Evolutionary conservation across 2,329 filamentous ascomycete species (phyloP).

Genomic region (Endoconidiophora laricicola): DNA sequence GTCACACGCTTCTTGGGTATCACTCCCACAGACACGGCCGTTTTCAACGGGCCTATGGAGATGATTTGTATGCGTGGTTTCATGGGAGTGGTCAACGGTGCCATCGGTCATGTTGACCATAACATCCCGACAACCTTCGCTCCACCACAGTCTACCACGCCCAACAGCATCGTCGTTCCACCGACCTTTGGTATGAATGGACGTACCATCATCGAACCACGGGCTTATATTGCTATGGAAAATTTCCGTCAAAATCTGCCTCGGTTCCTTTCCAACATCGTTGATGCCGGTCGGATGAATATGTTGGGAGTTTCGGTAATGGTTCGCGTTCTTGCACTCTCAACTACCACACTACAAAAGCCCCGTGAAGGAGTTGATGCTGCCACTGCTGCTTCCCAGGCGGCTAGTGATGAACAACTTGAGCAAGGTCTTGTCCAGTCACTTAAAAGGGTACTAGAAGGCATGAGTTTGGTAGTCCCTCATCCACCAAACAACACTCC

Average conservation of each 20-base stretch:
- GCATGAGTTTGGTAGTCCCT: conserved; percentile 20
- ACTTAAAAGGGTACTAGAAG: conserved; percentile 23
- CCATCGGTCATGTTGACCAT: conserved; percentile 21
- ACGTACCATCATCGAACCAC: conserved; percentile 22
- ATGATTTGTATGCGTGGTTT: conserved; percentile 29
- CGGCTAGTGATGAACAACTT: conserved; percentile 22
- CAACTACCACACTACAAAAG: conserved; percentile 26
- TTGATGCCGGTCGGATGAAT: conserved; percentile 28
- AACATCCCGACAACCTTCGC: conserved; percentile 18
- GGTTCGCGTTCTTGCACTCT: conserved; percentile 32
- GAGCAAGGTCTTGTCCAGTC: conserved; percentile 27
- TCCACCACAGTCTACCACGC: conserved; percentile 16
- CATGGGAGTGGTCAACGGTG: conserved; percentile 28
- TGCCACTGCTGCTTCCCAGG: conserved; percentile 15
- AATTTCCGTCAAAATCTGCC: conserved; percentile 31
- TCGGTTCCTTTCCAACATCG: conserved; percentile 23
- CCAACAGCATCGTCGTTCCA: conserved; percentile 12
- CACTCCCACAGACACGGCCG: conserved; percentile 22
- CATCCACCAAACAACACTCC: conserved; percentile 3
- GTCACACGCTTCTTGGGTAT: conserved; percentile 35
- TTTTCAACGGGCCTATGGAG: conserved; percentile 31
- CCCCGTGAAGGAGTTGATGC: conserved; percentile 20
- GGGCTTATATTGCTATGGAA: conserved; percentile 25
- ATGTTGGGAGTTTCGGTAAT: conserved; percentile 33
- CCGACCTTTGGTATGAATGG: conserved; percentile 15